phyloP scores from a whole-genome alignment of 164 flowering plant genomes.

The Tetracentron sinense region DNA sequence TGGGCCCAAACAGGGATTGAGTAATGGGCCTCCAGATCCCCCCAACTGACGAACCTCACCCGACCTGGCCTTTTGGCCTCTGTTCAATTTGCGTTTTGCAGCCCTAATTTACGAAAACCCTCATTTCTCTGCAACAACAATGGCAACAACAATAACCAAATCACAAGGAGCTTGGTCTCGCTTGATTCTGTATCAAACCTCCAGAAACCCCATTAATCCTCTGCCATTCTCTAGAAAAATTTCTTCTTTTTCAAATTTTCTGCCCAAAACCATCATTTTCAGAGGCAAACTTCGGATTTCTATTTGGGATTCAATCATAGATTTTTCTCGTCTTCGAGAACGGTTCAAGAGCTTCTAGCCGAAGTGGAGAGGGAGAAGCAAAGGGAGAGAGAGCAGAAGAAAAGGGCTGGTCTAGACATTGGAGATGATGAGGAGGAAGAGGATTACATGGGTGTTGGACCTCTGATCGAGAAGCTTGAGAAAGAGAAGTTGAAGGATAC shows the following conservation, averaged over 20 bases:
- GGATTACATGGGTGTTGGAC: constrained; percentile 64
- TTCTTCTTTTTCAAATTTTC: constrained; percentile 16
- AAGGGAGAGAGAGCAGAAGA: constrained; percentile 50
- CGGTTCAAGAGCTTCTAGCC: constrained; percentile 37
- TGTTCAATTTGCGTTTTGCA: no score
- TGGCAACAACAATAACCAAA: constrained; percentile 16
- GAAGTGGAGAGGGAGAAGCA: constrained; percentile 51
- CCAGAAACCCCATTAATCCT: constrained; percentile 14
- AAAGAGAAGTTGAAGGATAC: constrained; percentile 36
- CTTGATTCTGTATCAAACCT: constrained; percentile 20
- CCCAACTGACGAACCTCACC: no score
- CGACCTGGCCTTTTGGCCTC: no score
- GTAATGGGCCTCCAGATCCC: no score
- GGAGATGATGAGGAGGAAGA: constrained; percentile 52
- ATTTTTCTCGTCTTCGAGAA: constrained; percentile 9
- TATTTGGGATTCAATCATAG: constrained; percentile 9
- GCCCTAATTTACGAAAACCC: no score
- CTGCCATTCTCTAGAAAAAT: constrained; percentile 18
- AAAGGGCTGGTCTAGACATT: constrained; percentile 37
- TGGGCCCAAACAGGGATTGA: no score
- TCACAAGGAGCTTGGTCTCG: constrained; percentile 28
- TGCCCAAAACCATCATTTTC: constrained; percentile 4
- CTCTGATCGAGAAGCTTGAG: constrained; percentile 66
- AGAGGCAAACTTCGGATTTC: background rate
- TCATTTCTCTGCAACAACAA: no score